Conservation (phyloP, 176 grass and related monocot species). For the Bolboschoenus planiculmis region DNA sequence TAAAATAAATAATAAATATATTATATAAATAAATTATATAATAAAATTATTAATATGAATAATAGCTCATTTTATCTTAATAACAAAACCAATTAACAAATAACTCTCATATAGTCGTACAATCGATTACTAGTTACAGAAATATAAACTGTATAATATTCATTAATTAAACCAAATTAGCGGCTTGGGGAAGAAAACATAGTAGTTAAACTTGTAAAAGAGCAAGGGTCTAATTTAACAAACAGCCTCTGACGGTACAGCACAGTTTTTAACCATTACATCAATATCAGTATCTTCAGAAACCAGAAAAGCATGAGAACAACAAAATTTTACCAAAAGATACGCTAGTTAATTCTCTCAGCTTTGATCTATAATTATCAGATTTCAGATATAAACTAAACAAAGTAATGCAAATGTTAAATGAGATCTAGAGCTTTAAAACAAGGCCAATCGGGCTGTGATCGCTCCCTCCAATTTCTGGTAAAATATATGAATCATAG, state of each 20-base stretch:
- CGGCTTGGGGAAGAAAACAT: background rate
- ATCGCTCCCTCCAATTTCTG: conserved; percentile 66
- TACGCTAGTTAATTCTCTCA: background rate
- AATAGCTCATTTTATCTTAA: too few species aligned
- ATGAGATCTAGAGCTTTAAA: conserved; percentile 41
- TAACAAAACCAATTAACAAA: too few species aligned
- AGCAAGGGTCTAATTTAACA: background rate
- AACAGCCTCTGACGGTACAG: background rate
- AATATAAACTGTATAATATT: too few species aligned
- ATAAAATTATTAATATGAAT: too few species aligned
- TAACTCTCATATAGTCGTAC: too few species aligned
- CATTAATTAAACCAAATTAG: background rate
- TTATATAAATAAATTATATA: too few species aligned
- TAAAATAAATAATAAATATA: too few species aligned
- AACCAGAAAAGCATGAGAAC: background rate
- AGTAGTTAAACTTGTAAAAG: background rate
- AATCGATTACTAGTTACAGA: too few species aligned
- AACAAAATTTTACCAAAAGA: background rate
- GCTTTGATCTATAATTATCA: background rate
- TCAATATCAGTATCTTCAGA: background rate
- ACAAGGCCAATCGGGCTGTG: conserved; percentile 81
- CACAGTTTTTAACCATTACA: background rate
- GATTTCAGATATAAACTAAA: background rate
- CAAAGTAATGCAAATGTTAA: background rate
- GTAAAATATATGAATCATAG: conserved; percentile 76